Evolutionary conservation across 1,284 basidiomycete genomes (phyloP), one percentile per base, ranked within the genome.

Genomic region (Blastosporella zonata): DNA sequence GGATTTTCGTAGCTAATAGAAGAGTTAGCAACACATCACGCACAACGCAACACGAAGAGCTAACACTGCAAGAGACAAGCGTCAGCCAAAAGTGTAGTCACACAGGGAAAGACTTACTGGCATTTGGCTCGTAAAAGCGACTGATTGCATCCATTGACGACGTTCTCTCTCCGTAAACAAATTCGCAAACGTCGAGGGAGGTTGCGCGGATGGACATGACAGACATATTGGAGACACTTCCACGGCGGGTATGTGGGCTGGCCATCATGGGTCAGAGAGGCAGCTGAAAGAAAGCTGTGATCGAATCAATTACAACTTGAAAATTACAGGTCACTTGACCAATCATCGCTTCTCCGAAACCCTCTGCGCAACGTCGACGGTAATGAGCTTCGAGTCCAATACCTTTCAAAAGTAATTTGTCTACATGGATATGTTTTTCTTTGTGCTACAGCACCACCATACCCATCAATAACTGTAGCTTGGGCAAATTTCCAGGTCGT

Each of bases 1-100:
- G 86, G 87, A 59, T 88, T 89, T 65, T 89, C 86, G 59, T 89
- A 89, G 52, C 81, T 81, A 47, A n/a, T 28, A 31, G 33, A 35
- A 34, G 22, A 3, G 36, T 49, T 0, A 44, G 43, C 8, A 18
- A n/a, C 34, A 12, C 41, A 36, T 39, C 38, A 46, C 28, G 42
- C 27, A 44, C 33, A n/a, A 44, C 44, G 29, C 15, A 22, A 35
- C 31, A 21, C 7, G 13, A 17, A 21, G 12, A 3, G 46, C 61
- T 62, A 57, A 69, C 66, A 60, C 66, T 69, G 55, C 57, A 21
- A 46, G 31, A 21, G n/a, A 22, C 2, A 3, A 37, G 12, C 37
- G 20, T 34, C 2, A 43, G 41, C 46, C 10, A 52, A 33, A 46
- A 48, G 17, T 21, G 12, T 15, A 28, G 29, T 10, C 38, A 27